Evolutionary conservation across 768 basidiomycete species (phyloP), one percentile per base, ranked within the genome.

Genomic region (Boletus edulis): DNA sequence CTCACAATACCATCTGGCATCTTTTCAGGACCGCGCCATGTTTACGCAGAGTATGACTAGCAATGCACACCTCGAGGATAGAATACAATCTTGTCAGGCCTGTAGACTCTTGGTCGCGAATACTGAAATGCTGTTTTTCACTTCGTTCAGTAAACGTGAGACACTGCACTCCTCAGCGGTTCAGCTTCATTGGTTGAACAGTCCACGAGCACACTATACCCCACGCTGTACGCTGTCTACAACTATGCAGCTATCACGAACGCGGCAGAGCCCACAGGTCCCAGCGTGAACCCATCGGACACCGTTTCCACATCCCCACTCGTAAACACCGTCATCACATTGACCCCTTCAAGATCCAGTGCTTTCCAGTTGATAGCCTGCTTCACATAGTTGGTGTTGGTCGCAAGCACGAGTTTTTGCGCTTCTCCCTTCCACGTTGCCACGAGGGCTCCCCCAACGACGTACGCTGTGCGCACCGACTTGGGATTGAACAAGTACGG

Each of bases 321-420:
- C 46, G 6, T 37, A 39, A 58, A 69, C 24, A 60, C 46, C 6
- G 27, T 40, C 3, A 22, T 48, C 38, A 11, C 46, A 15, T n/a
- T 37, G 4, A 0, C 1, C 14, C 55, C 57, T 5, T 35, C 34
- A 1, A 74, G 66, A 6, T 50, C 56, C 43, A 80, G 38, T 20
- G 71, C 69, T 0, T 53, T 24, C 49, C 80, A 67, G 1, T 43
- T 40, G 6, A 83, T 63, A 0, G 63, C 70, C 37, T 66, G 63
- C 5, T 66, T 56, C 27, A 72, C 63, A 39, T 81, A 76, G 39
- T 80, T 72, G 61, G 78, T 77, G 63, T 86, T 86, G 1, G 77
- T 72, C 10, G 76, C 81, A 3, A 84, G 70, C 14, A 81, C 72
- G 37, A 85, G 73, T 0, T 77, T 81, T 27, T 75, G 59, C 4